Base-by-base conservation (phyloP, 805 yeast genomes). In the Candida pini region DNA sequence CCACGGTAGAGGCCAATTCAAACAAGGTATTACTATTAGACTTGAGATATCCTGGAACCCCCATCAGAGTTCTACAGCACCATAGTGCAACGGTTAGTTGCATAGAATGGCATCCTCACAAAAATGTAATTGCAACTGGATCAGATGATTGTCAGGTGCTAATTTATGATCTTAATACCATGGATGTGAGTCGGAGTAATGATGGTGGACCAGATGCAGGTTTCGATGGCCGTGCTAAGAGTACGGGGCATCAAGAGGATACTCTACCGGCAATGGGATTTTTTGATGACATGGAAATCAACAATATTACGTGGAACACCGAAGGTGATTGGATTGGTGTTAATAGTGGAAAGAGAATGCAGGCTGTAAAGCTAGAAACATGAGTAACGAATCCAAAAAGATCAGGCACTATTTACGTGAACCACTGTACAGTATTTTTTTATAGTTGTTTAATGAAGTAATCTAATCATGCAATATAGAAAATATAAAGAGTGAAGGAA, bases 41-140 rank as follows among this genome's bases (percentile, higher is more conserved):
- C 57, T 73, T 89, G 66, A 69, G 98, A 41, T 77, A 80, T 54
- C 96, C 97, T 0, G 95, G 96, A 4, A 56, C 77, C 2, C 96
- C 97, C 0, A 68, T 82, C 1, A 59, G 72, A n/a, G 71, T 73
- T 0, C 64, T 90, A 27, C 76, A 77, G 23, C 89, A 81, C 12
- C 94, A 81, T 54, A 50, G 62, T 18, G 76, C 78, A 0, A 67
- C 82, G 1, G 73, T 90, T 17, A 90, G 90, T 53, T 68, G 78
- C 43, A 71, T 89, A 13, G 60, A 69, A 34, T 90, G 97, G 97
- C 90, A 89, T 48, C 97, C 97, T 0, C 56, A 71, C 1, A 69
- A 77, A 21, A 78, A 81, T 40, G 56, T 71, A 19, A 56, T 90
- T 14, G 47, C 78, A 12, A 70, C 79, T 1, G 79, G 95, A 47